phyloP scores from a whole-genome alignment of 2,329 filamentous ascomycete species.

The Aureobasidium sp. region DNA sequence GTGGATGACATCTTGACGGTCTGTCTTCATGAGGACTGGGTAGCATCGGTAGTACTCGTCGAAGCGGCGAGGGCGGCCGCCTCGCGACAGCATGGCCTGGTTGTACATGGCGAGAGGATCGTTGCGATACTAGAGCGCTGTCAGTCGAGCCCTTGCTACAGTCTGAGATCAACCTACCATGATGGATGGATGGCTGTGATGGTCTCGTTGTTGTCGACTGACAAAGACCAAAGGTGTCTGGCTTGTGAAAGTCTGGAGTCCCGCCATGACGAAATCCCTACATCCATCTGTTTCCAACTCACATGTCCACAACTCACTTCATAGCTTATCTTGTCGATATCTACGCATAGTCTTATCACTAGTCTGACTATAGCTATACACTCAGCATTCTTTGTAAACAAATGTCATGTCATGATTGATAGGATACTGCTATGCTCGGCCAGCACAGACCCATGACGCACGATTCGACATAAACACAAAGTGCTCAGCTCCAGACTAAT shows the following conservation, averaged over 20 bases:
- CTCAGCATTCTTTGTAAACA: no score
- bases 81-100: slow-evolving; percentile 43
- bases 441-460: slow-evolving; percentile 4
- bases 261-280: neutral
- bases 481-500: neutral
- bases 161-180: neutral
- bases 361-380: neutral
- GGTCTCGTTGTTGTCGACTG: neutral
- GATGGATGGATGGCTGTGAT: neutral
- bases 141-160: neutral
- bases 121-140: slow-evolving; percentile 34
- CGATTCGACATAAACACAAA: neutral
- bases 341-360: no score
- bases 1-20: slow-evolving; percentile 84
- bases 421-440: neutral
- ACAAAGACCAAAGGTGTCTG: neutral
- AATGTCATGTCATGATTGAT: neutral
- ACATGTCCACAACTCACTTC: neutral
- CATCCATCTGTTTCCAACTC: neutral
- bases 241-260: slow-evolving; percentile 4
- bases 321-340: neutral
- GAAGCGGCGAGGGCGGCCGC: slow-evolving; percentile 62
- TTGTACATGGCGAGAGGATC: slow-evolving; percentile 47
- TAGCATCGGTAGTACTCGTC: slow-evolving; percentile 99
- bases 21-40: slow-evolving; percentile 84